These are phyloP conservation scores for Bimuria novae-zelandiae DNA, from an alignment of 2,329 filamentous ascomycete genomes.

Conservation along the genomic window DNA sequence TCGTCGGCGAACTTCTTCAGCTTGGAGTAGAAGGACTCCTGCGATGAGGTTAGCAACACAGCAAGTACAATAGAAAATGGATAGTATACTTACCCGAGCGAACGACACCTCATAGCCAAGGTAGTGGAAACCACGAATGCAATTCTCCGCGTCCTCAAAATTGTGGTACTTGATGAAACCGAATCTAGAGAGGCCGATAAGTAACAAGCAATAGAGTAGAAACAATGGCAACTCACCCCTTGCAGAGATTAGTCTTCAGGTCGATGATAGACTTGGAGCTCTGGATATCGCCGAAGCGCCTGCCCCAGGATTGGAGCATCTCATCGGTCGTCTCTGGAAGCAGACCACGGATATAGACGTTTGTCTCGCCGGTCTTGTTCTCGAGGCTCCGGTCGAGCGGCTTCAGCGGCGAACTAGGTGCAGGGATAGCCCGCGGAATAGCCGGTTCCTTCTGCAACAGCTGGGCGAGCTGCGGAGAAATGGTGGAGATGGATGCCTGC, in stretches of 20 bases:
- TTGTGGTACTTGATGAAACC: slow-evolving; percentile 96
- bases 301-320: slow-evolving; percentile 78
- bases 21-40: slow-evolving; percentile 94
- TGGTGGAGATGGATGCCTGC: slow-evolving; percentile 43
- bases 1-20: slow-evolving; percentile 95
- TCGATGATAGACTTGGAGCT: slow-evolving; percentile 99
- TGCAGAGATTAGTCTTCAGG: slow-evolving; percentile 88
- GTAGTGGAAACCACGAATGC: slow-evolving; percentile 92
- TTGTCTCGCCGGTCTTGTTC: slow-evolving; percentile 93
- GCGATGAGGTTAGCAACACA: slow-evolving; percentile 21
- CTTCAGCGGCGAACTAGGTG: slow-evolving; percentile 83
- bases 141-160: slow-evolving; percentile 87
- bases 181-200: slow-evolving; percentile 64
- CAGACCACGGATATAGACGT: slow-evolving; percentile 96
- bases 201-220: neutral
- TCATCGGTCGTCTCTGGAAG: slow-evolving; percentile 95
- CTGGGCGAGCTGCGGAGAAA: slow-evolving; percentile 52
- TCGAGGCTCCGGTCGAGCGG: slow-evolving; percentile 92
- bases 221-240: slow-evolving; percentile 69
- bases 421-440: slow-evolving; percentile 87
- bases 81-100: slow-evolving; percentile 74
- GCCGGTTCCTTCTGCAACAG: slow-evolving; percentile 70
- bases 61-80: neutral
- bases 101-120: slow-evolving; percentile 98
- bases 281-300: slow-evolving; percentile 89